Base-by-base conservation (phyloP, 2,329 filamentous ascomycete species). In the Cytospora paraplurivora region DNA sequence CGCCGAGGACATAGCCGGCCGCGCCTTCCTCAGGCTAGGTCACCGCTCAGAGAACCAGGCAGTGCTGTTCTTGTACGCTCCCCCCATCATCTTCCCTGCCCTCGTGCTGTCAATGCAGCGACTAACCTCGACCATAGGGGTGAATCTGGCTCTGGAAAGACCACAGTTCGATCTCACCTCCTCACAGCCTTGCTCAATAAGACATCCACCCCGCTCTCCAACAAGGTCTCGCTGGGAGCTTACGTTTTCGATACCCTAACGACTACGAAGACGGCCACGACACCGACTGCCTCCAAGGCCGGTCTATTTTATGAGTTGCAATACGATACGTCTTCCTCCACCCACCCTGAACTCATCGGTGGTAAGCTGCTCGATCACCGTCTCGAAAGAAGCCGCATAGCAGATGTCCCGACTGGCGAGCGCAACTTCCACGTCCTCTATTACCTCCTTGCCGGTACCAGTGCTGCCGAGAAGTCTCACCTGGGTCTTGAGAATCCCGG, bases 241-340 rank as follows among this genome's bases (percentile, higher is more conserved):
- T 99, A 97, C 75, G 87, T 98, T 65, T 99, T 99, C 75, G 95
- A 99, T 74, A 91, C 92, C 2, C 84, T 99, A 65, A 99, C 95
- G 6, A 98, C 95, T 1, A 99, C 95, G 33, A 99, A 99, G 79
- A 96, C 94, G 1, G 88, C 93, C 38, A 98, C 94, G 1, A 98
- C 94, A 0, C 93, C 93, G 1, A 97, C 92, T 1, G 95, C 95
- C 34, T 98, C 94, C 57, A 98, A 98, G 76, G 90, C 95, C 12
- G 95, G 95, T 67, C 84, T 99, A 17, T 97, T 96, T 74, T 95
- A 95, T 75, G 95, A 99, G 76, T 83, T 99, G 50, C 95, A 99
- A 76, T 99, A 99, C 74, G 94, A 99, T 75, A 96, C 92, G 1
- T 87, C 92, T 0, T 89, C 93, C 0, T 90, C 89, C 0, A 88